Evolutionary conservation across 2,329 filamentous ascomycete genomes (phyloP).

Genomic region (Beauveria sp.): DNA sequence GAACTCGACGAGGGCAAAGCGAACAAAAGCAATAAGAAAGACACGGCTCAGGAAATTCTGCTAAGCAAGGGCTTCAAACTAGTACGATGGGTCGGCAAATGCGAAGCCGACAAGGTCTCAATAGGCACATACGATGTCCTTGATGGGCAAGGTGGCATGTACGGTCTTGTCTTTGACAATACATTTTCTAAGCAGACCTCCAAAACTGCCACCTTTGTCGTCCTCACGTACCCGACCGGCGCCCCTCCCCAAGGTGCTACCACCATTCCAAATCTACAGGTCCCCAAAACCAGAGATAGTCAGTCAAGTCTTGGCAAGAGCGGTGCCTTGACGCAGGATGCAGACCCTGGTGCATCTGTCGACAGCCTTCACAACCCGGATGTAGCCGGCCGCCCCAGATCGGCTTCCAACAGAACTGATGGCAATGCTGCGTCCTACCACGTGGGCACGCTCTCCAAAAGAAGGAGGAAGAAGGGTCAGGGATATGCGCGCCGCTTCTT

Average conservation of each 20-base stretch:
- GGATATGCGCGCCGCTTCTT: slow-evolving; percentile 92
- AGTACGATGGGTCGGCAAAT: slow-evolving; percentile 86
- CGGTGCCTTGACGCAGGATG: slow-evolving; percentile 36
- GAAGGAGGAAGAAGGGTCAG: slow-evolving; percentile 86
- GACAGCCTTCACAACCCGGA: slow-evolving; percentile 53
- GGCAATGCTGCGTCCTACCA: slow-evolving; percentile 43
- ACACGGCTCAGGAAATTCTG: slow-evolving; percentile 55
- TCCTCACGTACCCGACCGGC: slow-evolving; percentile 86
- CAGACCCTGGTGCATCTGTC: slow-evolving; percentile 44
- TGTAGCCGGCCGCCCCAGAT: slow-evolving; percentile 34
- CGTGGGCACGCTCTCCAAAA: slow-evolving; percentile 79
- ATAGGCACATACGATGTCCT: slow-evolving; percentile 82
- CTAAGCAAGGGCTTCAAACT: slow-evolving; percentile 60
- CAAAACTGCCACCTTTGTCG: slow-evolving; percentile 90
- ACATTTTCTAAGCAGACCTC: slow-evolving; percentile 94
- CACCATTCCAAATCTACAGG: slow-evolving; percentile 55
- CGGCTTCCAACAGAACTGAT: slow-evolving; percentile 47
- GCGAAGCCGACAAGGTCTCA: slow-evolving; percentile 90
- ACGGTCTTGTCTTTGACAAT: slow-evolving; percentile 95
- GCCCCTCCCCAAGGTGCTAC: slow-evolving; percentile 67
- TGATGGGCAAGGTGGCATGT: slow-evolving; percentile 75
- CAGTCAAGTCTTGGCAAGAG: slow-evolving; percentile 45
- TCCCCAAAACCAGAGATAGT: slow-evolving; percentile 31
- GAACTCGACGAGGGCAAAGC: slow-evolving; percentile 37
- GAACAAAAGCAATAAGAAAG: slow-evolving; percentile 48